Base-by-base conservation (phyloP, 495 filamentous ascomycete genomes). In the Trichoderma parareesei region DNA sequence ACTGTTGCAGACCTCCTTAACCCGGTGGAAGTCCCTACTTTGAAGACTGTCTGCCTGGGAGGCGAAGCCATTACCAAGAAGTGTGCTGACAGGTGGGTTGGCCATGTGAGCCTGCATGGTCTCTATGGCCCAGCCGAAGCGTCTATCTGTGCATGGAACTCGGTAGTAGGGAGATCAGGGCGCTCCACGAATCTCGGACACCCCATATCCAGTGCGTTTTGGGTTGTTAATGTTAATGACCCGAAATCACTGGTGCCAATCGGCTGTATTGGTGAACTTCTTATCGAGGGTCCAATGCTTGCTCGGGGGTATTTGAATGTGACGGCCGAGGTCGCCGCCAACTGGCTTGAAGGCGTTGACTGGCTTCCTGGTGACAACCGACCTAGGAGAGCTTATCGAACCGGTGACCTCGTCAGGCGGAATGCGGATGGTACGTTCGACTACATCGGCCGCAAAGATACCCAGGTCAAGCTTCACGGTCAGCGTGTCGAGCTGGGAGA, bases 261-360 rank as follows among this genome's bases (percentile, higher is more conserved):
- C 35, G 81, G 81, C 3, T 82, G 82, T 11, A 75, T 90, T 38
- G 91, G 91, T 5, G 91, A 96, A 70, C 81, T 96, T 7, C 70
- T 77, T 7, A 71, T 84, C 43, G 27, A 60, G 18, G 55, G 55
- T 60, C 55, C 55, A 13, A 8, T 73, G 69, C 2, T 85, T 6
- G 72, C 71, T 11, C 82, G 82, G 0, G 79, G 76, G 61, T 62
- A 69, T 9, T 63, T 76, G 69, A 76, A 18, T 48, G 41, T 59
- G 6, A 20, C 57, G 0, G 49, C 60, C 1, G 65, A 71, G 44
- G 61, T 69, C 5, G 53, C 53, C 14, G 65, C 43, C 14, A 67
- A 69, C 3, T 78, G 74, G 61, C 66, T 84, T 5, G 53, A 66
- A 13, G 70, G 79, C n/a, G 79, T 80, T 13, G 61, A 68, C 1